These are phyloP conservation scores for Perkinsus chesapeaki DNA, from an alignment of 169 alveolate genomes.

Conservation along the genomic window DNA sequence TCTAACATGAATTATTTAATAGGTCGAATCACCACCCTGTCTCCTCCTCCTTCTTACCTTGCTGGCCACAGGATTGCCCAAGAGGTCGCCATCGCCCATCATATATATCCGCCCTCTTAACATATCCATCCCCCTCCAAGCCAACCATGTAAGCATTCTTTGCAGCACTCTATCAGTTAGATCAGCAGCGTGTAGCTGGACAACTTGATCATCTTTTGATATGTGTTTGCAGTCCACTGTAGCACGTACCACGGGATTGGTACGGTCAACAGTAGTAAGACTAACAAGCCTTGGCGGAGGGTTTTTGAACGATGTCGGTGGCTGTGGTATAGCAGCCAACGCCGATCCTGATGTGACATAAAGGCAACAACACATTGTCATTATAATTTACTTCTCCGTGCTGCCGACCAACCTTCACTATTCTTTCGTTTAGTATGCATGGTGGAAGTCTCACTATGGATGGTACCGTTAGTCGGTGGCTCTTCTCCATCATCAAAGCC, in stretches of 20 bases:
- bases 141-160: not conserved
- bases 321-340: not conserved
- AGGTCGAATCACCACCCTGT: no score
- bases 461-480: not conserved
- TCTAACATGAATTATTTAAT: not conserved
- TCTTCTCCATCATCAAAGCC: not conserved
- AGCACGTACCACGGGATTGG: not conserved
- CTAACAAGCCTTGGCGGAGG: not conserved
- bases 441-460: not conserved
- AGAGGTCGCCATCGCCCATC: not conserved
- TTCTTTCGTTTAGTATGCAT: not conserved
- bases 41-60: no score
- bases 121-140: slow-evolving; percentile 1
- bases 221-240: not conserved
- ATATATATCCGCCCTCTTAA: not conserved
- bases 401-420: not conserved
- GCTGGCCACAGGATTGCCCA: not conserved
- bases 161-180: not conserved
- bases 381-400: not conserved
- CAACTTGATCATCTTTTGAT: not conserved
- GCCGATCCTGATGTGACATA: not conserved
- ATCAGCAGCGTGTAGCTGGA: not conserved
- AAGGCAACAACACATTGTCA: not conserved
- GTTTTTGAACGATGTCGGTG: not conserved
- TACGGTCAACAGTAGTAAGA: not conserved